A percentile compares a stretch with the other conserved stretches of the same genome.
Conservation (phyloP, 2,329 filamentous ascomycete genomes). For the Colletotrichum sp. region DNA sequence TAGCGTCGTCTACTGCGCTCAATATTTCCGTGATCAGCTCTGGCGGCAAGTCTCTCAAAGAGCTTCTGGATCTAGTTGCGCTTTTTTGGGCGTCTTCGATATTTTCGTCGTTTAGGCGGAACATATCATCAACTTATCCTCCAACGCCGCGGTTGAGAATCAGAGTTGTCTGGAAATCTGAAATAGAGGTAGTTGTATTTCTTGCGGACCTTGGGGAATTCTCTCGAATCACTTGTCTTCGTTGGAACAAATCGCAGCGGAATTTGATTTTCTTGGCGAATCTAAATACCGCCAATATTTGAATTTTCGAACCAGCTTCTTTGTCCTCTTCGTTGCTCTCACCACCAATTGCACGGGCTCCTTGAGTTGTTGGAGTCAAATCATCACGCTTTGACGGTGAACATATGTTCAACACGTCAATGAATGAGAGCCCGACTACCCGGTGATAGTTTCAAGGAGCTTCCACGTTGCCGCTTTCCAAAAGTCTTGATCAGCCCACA, state of each 20-base stretch:
- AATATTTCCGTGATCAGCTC: neutral
- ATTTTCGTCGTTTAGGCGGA: rapidly evolving
- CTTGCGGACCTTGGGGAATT: neutral
- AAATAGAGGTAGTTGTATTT: neutral
- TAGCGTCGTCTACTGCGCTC: neutral
- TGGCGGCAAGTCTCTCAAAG: rapidly evolving
- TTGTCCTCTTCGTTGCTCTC: neutral
- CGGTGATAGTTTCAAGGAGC: neutral
- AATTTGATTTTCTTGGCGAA: rapidly evolving
- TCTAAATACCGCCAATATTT: rapidly evolving
- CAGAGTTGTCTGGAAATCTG: neutral
- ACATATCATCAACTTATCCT: rapidly evolving
- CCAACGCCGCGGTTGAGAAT: neutral
- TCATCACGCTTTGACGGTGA: neutral
- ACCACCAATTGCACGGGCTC: neutral
- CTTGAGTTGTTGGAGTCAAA: neutral
- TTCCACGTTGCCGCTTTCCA: rapidly evolving
- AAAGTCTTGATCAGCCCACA: neutral
- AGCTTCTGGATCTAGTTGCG: rapidly evolving
- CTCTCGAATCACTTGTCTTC: rapidly evolving
- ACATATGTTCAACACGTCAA: neutral
- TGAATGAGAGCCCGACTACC: neutral
- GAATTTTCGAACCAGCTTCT: neutral
- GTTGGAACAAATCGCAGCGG: rapidly evolving
- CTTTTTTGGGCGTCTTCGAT: neutral